A percentile compares a stretch with the other conserved stretches of the same genome.
Evolutionary conservation across 176 grass and related monocot species (phyloP).

Genomic region (Oryza glumipatula): DNA sequence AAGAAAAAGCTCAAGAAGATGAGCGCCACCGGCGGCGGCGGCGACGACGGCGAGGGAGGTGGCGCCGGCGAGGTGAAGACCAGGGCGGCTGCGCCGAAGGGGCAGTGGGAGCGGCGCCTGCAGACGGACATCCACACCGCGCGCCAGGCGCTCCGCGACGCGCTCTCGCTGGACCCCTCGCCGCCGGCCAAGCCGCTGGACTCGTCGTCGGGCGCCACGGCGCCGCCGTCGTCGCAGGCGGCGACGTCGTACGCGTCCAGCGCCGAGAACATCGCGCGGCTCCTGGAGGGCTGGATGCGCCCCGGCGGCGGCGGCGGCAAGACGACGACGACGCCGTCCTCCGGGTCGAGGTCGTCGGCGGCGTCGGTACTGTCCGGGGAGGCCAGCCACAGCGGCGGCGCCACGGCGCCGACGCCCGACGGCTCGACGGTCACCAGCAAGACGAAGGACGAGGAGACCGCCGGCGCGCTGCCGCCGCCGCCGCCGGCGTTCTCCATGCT

Average conservation of each 20-base stretch:
- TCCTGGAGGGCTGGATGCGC: conserved; percentile 78
- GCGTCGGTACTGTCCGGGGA: conserved; percentile 39
- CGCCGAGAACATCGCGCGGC: conserved; percentile 74
- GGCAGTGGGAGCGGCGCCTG: conserved; percentile 80
- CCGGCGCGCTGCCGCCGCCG: neutral
- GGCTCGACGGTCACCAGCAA: conserved; percentile 42
- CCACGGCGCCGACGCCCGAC: conserved; percentile 22
- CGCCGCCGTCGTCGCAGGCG: neutral
- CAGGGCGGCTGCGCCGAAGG: conserved; percentile 50
- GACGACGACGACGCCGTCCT: conserved; percentile 31
- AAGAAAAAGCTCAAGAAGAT: conserved; percentile 75
- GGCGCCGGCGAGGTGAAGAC: neutral
- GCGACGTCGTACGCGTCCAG: conserved; percentile 71
- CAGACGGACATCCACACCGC: conserved; percentile 94
- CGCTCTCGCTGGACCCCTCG: conserved; percentile 56
- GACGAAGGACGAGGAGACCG: neutral
- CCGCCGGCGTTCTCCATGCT: conserved; percentile 56
- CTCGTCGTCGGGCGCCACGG: neutral
- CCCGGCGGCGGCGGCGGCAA: neutral
- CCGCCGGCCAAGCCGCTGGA: conserved; percentile 6
- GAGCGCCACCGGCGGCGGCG: neutral
- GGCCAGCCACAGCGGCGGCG: conserved; percentile 39
- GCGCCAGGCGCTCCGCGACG: conserved; percentile 71
- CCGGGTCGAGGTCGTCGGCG: conserved; percentile 25
- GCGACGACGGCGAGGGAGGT: neutral